Evolutionary conservation across 2,329 filamentous ascomycete species (phyloP).

Genomic region (Lachnellula cervina): DNA sequence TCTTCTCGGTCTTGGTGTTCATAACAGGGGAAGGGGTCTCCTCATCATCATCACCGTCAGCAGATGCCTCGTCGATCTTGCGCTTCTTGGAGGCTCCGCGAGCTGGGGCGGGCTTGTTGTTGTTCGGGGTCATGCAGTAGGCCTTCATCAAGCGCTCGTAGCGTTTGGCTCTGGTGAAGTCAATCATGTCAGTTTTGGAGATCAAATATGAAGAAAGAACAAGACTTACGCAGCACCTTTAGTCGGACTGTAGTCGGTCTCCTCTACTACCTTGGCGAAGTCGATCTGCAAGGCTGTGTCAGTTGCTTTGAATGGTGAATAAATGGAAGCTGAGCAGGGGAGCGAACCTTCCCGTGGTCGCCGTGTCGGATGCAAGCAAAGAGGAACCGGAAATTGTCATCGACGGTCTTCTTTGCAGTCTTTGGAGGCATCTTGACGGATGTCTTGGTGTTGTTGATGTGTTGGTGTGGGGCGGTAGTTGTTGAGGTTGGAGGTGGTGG

Average conservation of each 20-base stretch:
- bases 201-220: constrained; percentile 17
- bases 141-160: constrained; percentile 63
- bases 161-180: constrained; percentile 53
- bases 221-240: constrained; percentile 62
- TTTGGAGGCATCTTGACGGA: constrained; percentile 45
- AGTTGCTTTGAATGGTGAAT: not conserved
- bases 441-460: not conserved
- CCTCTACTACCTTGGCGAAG: constrained; percentile 59
- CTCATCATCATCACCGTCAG: not conserved
- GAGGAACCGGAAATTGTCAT: constrained; percentile 64
- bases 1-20: no score
- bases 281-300: constrained; percentile 48
- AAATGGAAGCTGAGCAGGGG: not conserved
- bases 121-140: constrained; percentile 43
- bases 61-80: constrained; percentile 12
- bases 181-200: not conserved
- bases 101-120: constrained; percentile 3
- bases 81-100: constrained; percentile 22
- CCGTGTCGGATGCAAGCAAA: constrained; percentile 60
- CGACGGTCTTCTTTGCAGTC: no score
- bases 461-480: not conserved
- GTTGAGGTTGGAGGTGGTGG: not conserved
- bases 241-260: no score
- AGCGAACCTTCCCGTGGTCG: constrained; percentile 52
- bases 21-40: no score